Conservation (phyloP, 768 basidiomycete genomes). For the Omphalotus guepiniiformis region DNA sequence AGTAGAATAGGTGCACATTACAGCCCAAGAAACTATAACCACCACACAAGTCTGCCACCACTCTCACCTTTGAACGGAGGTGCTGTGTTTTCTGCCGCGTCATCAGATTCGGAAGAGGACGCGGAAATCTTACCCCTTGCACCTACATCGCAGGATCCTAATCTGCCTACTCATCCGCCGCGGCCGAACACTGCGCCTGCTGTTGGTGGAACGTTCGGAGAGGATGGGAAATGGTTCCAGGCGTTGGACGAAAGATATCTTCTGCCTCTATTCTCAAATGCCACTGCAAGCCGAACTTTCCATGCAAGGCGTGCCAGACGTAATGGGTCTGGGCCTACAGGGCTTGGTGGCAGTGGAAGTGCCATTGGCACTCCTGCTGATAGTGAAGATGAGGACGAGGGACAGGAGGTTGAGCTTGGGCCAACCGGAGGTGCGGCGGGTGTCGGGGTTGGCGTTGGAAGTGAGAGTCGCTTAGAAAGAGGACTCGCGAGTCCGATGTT, state of each 20-base stretch:
- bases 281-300: constrained; percentile 83
- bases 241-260: constrained; percentile 92
- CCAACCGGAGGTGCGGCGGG: constrained; percentile 13
- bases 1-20: constrained; percentile 57
- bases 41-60: constrained; percentile 35
- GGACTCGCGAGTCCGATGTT: constrained; percentile 62
- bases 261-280: constrained; percentile 88
- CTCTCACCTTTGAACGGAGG: constrained; percentile 13
- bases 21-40: constrained; percentile 51
- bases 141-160: constrained; percentile 34
- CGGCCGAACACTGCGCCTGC: constrained; percentile 15
- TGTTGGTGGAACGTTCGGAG: constrained; percentile 29
- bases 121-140: constrained; percentile 79
- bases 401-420: constrained; percentile 43
- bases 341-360: constrained; percentile 22
- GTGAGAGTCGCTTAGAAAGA: constrained; percentile 54
- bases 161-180: constrained; percentile 11
- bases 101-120: constrained; percentile 79
- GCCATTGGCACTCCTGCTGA: constrained; percentile 30
- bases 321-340: constrained; percentile 23
- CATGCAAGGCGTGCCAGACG: constrained; percentile 71
- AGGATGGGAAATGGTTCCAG: constrained; percentile 96
- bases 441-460: constrained; percentile 17
- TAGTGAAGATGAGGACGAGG: constrained; percentile 36
- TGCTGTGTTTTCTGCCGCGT: constrained; percentile 61